A percentile compares a stretch with the other conserved stretches of the same genome.
phyloP scores from a whole-genome alignment of 2,329 filamentous ascomycete species.

The Colletotrichum sp. region DNA sequence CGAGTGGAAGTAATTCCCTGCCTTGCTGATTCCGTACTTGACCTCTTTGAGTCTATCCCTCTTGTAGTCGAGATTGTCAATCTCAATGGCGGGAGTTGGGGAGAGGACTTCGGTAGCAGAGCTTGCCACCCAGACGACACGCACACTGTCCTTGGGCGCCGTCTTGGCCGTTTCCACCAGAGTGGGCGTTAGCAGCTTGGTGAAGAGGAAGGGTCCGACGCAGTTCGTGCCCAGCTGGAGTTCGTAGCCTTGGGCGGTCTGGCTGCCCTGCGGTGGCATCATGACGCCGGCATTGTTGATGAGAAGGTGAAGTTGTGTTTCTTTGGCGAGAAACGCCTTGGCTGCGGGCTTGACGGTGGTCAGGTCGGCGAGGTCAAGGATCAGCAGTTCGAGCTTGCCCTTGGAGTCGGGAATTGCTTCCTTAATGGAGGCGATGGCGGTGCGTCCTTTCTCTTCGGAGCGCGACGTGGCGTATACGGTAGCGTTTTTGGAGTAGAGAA shows the following conservation, averaged over 20 bases:
- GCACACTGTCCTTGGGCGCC: constrained; percentile 30
- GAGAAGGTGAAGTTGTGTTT: constrained; percentile 40
- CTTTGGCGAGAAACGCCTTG: constrained; percentile 30
- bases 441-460: constrained; percentile 44
- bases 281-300: constrained; percentile 53
- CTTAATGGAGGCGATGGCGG: constrained; percentile 49
- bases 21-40: constrained; percentile 36
- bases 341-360: constrained; percentile 35
- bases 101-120: constrained; percentile 29
- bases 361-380: constrained; percentile 49
- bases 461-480: constrained; percentile 61
- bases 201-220: constrained; percentile 42
- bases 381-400: constrained; percentile 45
- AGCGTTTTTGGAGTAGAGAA: constrained; percentile 58
- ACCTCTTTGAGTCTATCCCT: constrained; percentile 23
- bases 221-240: constrained; percentile 45
- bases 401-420: constrained; percentile 34
- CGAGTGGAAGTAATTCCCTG: constrained; percentile 33
- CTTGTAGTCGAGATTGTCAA: constrained; percentile 30
- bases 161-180: constrained; percentile 33
- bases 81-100: constrained; percentile 26
- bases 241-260: constrained; percentile 45
- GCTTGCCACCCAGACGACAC: constrained; percentile 37
- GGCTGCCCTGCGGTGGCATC: constrained; percentile 40
- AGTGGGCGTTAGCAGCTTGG: constrained; percentile 38